Base-by-base conservation (phyloP, 495 filamentous ascomycete genomes). In the Daldinia grandis region DNA sequence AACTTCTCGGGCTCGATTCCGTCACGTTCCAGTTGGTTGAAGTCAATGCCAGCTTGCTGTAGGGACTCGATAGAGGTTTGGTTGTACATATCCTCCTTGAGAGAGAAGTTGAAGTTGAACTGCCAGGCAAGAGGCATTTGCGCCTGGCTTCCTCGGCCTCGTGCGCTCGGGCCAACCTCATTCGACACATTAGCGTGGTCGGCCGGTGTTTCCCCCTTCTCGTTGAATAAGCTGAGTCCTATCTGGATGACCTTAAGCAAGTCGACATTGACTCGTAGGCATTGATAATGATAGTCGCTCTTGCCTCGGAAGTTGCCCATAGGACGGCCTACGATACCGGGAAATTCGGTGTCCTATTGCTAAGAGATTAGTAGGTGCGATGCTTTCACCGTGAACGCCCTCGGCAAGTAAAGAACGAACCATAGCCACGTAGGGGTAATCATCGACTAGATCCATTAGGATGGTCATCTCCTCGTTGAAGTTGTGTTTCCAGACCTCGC, bases 241-340 rank as follows among this genome's bases (percentile, higher is more conserved):
- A 99, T 89, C 76, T 99, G 95, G 68, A 99, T 97, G 71, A 98
- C 92, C 76, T 95, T 97, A 54, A 99, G 87, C 69, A 99, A 87
- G 78, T 99, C 95, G 75, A 98, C 95, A 76, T 99, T 99, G 73
- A 93, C 95, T 57, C 95, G 92, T 27, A 99, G 88, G 57, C 94
- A 97, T 82, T 99, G 95, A 81, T 99, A 99, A 76, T 99, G 95
- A 76, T 98, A 99, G 72, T 97, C 94, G 44, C 93, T 95, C 83
- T 98, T 98, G 27, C 90, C 93, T 15, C 89, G 88, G 77, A 99
- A 99, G 38, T 90, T 86, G 14, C 95, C 95, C 85, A 99, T 98
- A 4, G 95, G 95, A 56, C 95, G 88, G 24, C 94, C 93, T 55
- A 99, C 94, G 38, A 99, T 92, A 31, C 95, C 95, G 4, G 95